Conservation (phyloP, 441 rosid species). For the Jatropha podagrica region DNA sequence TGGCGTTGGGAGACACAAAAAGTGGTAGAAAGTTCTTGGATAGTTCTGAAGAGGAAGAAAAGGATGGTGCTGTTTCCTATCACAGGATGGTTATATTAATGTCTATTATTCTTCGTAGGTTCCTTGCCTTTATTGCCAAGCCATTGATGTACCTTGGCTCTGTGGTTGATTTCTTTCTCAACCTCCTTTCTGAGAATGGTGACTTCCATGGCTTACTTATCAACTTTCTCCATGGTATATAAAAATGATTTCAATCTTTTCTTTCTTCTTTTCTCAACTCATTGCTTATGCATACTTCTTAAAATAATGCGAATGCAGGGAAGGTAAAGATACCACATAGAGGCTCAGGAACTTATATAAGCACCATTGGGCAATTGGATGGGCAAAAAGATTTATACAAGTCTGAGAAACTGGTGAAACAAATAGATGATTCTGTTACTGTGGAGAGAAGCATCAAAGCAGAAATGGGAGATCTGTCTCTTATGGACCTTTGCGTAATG, state of each 20-base stretch:
- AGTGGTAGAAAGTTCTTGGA: conserved; percentile 56
- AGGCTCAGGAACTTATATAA: conserved; percentile 1
- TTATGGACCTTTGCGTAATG: conserved; percentile 75
- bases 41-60: conserved; percentile 31
- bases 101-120: conserved; percentile 53
- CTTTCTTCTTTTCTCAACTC: not conserved
- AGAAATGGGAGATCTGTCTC: conserved; percentile 43
- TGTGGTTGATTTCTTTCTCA: conserved; percentile 57
- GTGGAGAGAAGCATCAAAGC: not conserved
- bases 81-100: conserved; percentile 52
- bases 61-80: conserved; percentile 33
- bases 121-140: conserved; percentile 41
- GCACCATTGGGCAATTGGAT: conserved; percentile 9
- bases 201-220: conserved; percentile 46
- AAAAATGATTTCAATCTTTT: too few species aligned
- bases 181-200: conserved; percentile 58
- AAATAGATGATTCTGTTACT: conserved; percentile 6
- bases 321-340: conserved; percentile 8
- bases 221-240: conserved; percentile 46
- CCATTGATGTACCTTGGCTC: conserved; percentile 66
- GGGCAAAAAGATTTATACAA: not conserved
- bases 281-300: too few species aligned
- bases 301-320: not conserved
- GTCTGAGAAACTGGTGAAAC: not conserved
- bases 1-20: conserved; percentile 32